phyloP scores from a whole-genome alignment of 2,329 filamentous ascomycete species.

The Raffaelea deltoideospora region DNA sequence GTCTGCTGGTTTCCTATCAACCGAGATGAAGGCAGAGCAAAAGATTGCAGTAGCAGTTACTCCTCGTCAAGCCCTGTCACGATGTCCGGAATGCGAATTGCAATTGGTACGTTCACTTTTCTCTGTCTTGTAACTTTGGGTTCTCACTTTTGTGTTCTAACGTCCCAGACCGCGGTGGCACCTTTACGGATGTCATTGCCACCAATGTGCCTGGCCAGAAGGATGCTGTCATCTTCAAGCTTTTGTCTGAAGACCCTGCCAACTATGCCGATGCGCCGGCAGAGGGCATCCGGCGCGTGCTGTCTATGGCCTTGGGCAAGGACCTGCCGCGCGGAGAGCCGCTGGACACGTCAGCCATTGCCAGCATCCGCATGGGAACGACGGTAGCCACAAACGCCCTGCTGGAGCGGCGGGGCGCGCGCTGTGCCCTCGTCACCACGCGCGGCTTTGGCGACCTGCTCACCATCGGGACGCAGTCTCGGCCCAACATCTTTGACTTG shows the following conservation, averaged over 20 bases:
- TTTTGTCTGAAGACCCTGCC: slow-evolving; percentile 50
- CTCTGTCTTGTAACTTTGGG: background rate
- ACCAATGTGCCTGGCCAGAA: slow-evolving; percentile 27
- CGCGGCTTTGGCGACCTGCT: slow-evolving; percentile 4
- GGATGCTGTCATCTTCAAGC: slow-evolving; percentile 52
- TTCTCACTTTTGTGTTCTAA: too few species aligned
- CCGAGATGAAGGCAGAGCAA: too few species aligned
- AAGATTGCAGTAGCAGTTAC: too few species aligned
- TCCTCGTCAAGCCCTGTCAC: too few species aligned
- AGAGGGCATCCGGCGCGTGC: slow-evolving; percentile 47
- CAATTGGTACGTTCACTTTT: background rate
- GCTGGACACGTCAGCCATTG: slow-evolving; percentile 29
- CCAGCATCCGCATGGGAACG: slow-evolving; percentile 9
- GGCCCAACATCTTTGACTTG: slow-evolving; percentile 6
- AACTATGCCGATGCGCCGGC: slow-evolving; percentile 55
- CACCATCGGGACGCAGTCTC: slow-evolving; percentile 5
- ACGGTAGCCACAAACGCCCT: slow-evolving; percentile 7
- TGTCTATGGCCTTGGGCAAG: slow-evolving; percentile 20
- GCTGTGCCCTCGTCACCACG: slow-evolving; percentile 1
- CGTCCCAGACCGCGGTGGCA: slow-evolving; percentile 55
- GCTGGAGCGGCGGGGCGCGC: slow-evolving; percentile 6
- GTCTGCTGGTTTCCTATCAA: too few species aligned
- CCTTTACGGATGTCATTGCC: slow-evolving; percentile 83
- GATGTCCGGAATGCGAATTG: too few species aligned
- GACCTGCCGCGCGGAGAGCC: slow-evolving; percentile 45